Base-by-base conservation (phyloP, 306 rosid genomes). In the Cucurbita pepo region DNA sequence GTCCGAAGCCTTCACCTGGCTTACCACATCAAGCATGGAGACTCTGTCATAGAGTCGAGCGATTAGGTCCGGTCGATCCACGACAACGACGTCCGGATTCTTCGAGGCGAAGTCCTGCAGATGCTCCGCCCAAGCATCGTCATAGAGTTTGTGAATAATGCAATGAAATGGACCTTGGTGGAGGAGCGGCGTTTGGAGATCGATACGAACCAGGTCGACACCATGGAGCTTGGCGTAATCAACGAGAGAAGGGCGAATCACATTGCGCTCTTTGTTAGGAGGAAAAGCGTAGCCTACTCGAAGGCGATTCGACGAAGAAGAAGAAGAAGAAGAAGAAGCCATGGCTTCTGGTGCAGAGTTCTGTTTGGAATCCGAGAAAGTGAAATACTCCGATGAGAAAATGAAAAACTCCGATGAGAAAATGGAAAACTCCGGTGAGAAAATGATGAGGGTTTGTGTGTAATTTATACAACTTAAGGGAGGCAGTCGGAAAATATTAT, bases 121-220 rank as follows among this genome's bases (percentile, higher is more conserved):
- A 59, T 88, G 87, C 16, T 74, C 78, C 73, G 76, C 79, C 97
- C 97, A 92, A 25, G 86, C 88, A 10, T 73, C 79, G 18, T 95
- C 95, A 84, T 92, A 90, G 58, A 85, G 83, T 75, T 92, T 92
- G 83, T 92, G 97, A 59, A 92, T 88, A 61, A 92, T 64, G 76
- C 95, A 88, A 55, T 92, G 91, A 76, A 92, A 85, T 14, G 95
- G 97, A 0, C 87, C 92, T 70, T 92, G 97, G 79, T 86, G 95
- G 25, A 59, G 84, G 3, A 92, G 81, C 8, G 82, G 25, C 7
- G 54, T 56, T 5, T 64, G 82, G 9, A 58, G 43, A 57, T 90
- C 91, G 57, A 92, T 86, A 22, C 84, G 83, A 1, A 88, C 80
- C 8, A 92, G 92, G 48, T 90, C 82, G 63, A 92, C 56, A 6